Evolutionary conservation across 352 stramenopile genomes (phyloP), one percentile per base, ranked within the genome.

Genomic region (Globisporangium ultimum): DNA sequence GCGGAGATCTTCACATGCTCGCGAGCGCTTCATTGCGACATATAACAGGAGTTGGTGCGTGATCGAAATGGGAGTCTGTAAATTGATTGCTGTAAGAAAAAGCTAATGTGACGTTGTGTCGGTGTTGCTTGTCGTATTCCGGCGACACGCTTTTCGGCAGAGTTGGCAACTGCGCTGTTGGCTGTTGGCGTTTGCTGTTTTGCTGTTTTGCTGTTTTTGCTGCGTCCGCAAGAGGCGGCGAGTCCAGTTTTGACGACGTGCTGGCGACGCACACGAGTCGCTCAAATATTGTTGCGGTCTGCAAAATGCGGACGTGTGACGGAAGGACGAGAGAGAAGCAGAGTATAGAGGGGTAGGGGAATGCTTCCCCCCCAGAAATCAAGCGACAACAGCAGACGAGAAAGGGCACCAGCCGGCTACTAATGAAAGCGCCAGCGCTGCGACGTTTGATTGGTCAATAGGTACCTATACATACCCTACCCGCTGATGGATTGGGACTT

Each of bases 1-100:
- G 49, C 85, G 71, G 40, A 89, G 71, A 57, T 89, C 76, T 59
- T 87, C 74, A 59, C 74, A 87, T n/a, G 79, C 79, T 51, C 79
- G 76, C 32, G 79, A 89, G 68, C 79, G 72, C 64, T 89, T 89
- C 79, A 89, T 87, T 22, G 41, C 53, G 24, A 32, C 58, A 64
- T 64, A 47, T 24, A 64, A 7, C 20, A 34, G 17, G 17, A 28
- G 22, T n/a, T 28, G 14, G 46, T 36, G 48, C 17, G 49, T 64
- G 20, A 15, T 38, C 41, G 11, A 24, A 11, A 40, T 48, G 48
- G 15, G 49, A 22, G 13, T 36, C 51, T 48, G 50, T 61, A 17
- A n/a, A 24, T n/a, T 43, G 50, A 41, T 61, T 21, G 18, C 32
- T 43, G 24, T 5, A 28, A 28, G 24, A 5, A 28, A 28, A 28